Evolutionary conservation across 768 basidiomycete species (phyloP), one percentile per base, ranked within the genome.

Genomic region (Sistotremastrum niveocremeum): DNA sequence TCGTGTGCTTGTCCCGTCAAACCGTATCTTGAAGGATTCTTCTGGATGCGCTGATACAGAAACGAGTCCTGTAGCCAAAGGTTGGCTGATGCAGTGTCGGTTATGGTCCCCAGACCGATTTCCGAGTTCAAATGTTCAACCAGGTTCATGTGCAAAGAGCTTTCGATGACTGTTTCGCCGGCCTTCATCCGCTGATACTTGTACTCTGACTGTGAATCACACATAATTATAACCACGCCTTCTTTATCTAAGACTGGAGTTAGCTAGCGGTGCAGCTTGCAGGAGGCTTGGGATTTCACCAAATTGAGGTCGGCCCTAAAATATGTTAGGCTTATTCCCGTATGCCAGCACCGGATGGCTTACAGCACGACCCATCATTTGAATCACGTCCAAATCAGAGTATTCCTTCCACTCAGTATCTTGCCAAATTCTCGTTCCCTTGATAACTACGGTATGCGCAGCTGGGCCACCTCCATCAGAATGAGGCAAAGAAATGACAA

Each of bases 361-460:
- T 58, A 87, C 86, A 38, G 91, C 91, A 41, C 95, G 77, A 5
- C 94, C 95, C 48, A 97, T 76, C 94, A 97, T 97, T 61, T 95
- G 93, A 72, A 87, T 79, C 31, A 97, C 71, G 54, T 97, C 95
- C 4, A 95, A 70, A 58, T 95, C 93, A 0, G 84, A 82, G 60
- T 95, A 95, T 54, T 97, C 91, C 34, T 71, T 68, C 41, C 76
- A 75, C 10, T 66, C 66, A 39, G 72, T 75, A 43, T 81, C 82
- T 51, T 80, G 76, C 58, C 79, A 99, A 3, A 75, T 68, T 54
- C 79, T 79, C 28, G 94, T 91, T 3, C 93, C 94, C 55, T 88
- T 89, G 54, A 99, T 83, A 49, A 97, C 76, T 42, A 94, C 94
- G 51, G 84, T 84, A 55, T 94, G 87, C 1, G 93, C 91, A 41